Conservation (phyloP, 2,329 filamentous ascomycete species). For the Monilinia vaccinii-corymbosi region DNA sequence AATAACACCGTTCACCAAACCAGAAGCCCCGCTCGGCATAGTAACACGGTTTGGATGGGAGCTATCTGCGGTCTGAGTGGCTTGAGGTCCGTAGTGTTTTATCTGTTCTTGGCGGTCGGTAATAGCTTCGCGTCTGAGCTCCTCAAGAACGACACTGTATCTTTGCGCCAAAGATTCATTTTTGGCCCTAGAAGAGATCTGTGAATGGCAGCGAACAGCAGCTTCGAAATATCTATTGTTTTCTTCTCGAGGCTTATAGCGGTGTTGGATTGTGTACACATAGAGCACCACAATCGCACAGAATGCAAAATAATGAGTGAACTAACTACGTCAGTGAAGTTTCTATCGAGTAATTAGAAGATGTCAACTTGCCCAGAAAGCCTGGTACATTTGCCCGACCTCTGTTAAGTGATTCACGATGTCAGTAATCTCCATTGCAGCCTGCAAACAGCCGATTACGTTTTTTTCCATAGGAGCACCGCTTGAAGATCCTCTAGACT, state of each 20-base stretch:
- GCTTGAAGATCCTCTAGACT: conserved; percentile 8
- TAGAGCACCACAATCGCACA: conserved; percentile 38
- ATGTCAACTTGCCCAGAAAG: conserved; percentile 32
- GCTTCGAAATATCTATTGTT: conserved; percentile 30
- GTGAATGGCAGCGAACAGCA: conserved; percentile 34
- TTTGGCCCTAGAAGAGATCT: conserved; percentile 32
- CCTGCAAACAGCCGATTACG: conserved; percentile 31
- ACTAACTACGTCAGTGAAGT: conserved; percentile 17
- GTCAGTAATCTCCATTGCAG: conserved; percentile 33
- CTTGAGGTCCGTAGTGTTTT: background rate
- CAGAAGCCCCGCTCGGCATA: background rate
- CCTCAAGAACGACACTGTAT: conserved; percentile 36
- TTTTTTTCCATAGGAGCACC: conserved; percentile 22
- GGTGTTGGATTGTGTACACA: conserved; percentile 36
- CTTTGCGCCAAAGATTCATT: conserved; percentile 34
- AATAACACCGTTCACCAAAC: background rate
- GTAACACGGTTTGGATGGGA: background rate
- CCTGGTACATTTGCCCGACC: conserved; percentile 31
- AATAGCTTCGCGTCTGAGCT: conserved; percentile 26
- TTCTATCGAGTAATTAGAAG: background rate
- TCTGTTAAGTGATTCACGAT: conserved; percentile 34
- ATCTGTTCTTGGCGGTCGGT: background rate
- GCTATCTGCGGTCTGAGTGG: background rate
- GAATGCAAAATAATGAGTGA: conserved; percentile 37
- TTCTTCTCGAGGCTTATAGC: conserved; percentile 22